A percentile compares a stretch with the other conserved stretches of the same genome.
These are phyloP conservation scores for Pleurotus tuber-regium DNA, from an alignment of 768 basidiomycete genomes.

Conservation along the genomic window DNA sequence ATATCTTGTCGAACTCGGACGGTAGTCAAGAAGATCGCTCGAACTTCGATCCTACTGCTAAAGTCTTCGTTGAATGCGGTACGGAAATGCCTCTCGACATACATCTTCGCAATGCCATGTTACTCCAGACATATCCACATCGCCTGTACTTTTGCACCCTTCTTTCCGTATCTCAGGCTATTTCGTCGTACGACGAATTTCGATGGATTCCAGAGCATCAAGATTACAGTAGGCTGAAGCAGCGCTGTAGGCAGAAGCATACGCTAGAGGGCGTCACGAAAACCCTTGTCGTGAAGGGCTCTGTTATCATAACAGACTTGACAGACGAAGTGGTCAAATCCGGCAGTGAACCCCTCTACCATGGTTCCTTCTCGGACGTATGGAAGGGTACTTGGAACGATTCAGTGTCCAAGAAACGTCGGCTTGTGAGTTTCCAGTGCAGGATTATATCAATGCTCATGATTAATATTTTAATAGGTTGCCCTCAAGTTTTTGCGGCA, in stretches of 20 bases:
- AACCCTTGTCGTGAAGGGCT: conserved; percentile 49
- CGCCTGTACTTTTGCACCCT: conserved; percentile 54
- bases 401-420: conserved; percentile 35
- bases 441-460: not conserved
- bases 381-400: conserved; percentile 60
- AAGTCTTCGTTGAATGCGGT: conserved; percentile 44
- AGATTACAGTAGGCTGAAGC: conserved; percentile 54
- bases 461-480: conserved; percentile 32
- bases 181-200: conserved; percentile 56
- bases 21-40: conserved; percentile 14
- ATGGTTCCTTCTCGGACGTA: conserved; percentile 60
- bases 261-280: conserved; percentile 53
- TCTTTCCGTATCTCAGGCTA: conserved; percentile 46
- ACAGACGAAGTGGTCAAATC: conserved; percentile 52
- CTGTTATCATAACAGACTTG: conserved; percentile 47
- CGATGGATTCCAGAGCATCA: conserved; percentile 53
- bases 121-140: conserved; percentile 51
- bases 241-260: conserved; percentile 56
- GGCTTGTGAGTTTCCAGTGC: conserved; percentile 26
- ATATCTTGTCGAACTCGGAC: conserved; percentile 40
- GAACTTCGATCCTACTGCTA: conserved; percentile 18
- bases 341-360: conserved; percentile 45
- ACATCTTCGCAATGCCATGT: conserved; percentile 58
- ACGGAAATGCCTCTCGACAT: conserved; percentile 52
- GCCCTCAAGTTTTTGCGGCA: conserved; percentile 57